Conservation (phyloP, 177 flowering plant genomes). For the Vitis hybrid region DNA sequence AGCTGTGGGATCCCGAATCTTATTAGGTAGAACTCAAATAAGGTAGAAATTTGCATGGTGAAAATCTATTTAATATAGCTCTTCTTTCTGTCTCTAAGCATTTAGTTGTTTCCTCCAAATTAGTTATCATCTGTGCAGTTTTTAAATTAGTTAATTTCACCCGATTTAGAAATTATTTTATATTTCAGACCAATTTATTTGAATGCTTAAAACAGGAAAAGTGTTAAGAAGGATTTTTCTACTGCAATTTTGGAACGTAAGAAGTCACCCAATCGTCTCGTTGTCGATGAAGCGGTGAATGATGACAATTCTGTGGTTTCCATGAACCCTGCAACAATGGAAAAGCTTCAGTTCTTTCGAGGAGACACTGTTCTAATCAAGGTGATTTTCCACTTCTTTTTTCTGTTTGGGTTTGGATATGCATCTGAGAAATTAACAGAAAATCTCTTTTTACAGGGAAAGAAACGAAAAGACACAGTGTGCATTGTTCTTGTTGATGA, state of each 20-base stretch:
- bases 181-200: not conserved
- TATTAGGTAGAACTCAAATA: too few relatives aligned
- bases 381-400: constrained; percentile 16
- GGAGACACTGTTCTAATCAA: constrained; percentile 42
- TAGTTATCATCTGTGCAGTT: not conserved
- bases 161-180: not conserved
- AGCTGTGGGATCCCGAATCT: too few relatives aligned
- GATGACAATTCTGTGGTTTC: constrained; percentile 38
- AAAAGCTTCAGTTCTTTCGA: constrained; percentile 40
- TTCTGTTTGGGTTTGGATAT: not conserved
- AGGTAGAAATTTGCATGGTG: too few relatives aligned
- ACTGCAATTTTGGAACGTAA: constrained; percentile 41
- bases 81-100: too few relatives aligned
- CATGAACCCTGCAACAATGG: constrained; percentile 37
- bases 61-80: too few relatives aligned
- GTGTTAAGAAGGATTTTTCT: constrained; percentile 25
- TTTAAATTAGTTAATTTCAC: not conserved
- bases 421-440: not conserved
- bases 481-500: constrained; percentile 59
- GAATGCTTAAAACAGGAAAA: constrained; percentile 22
- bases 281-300: constrained; percentile 36
- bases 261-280: constrained; percentile 37
- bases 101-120: too few relatives aligned
- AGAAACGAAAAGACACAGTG: constrained; percentile 50
- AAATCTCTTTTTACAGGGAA: constrained; percentile 32